Evolutionary conservation across 1,284 basidiomycete genomes (phyloP), one percentile per base, ranked within the genome.

Genomic region (Sanghuangporus baumii): DNA sequence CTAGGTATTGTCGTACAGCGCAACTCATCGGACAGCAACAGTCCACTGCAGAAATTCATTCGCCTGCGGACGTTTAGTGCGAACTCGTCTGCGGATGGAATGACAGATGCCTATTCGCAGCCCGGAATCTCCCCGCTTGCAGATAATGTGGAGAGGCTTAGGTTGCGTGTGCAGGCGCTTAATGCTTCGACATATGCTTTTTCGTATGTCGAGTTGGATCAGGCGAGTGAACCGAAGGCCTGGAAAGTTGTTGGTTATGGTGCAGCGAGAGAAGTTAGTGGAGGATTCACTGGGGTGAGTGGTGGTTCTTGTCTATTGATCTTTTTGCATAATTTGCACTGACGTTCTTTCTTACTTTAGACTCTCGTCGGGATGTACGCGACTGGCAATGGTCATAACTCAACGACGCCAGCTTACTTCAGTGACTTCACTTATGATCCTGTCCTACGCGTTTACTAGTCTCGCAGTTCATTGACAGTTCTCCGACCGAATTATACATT

Each of bases 321-420:
- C 14, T 26, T 23, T 11, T 18, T 4, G 12, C 6, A 18, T 5
- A 6, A 20, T 6, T 23, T 12, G 4, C 55, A 34, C n/a, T 55
- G 54, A 18, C 23, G 12, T 6, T 11, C 9, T 4, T 60, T 47
- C 8, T 55, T 54, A 11, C 38, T 46, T 2, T 16, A 63, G 64
- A 67, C 66, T 12, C 58, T 68, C 23, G 50, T 68, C 12, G 66
- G 66, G 9, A 66, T 67, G 63, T 67, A 64, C 60, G 67, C 66
- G 16, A 67, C 66, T 18, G 65, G 66, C 12, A 66, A 68, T 46
- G 66, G 65, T 7, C 55, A 41, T n/a, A 61, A 61, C 36, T 66
- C 65, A 37, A 54, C 40, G 23, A 54, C 61, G 12, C 57, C 65
- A 18, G 67, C 67, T 26, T 68, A 65, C 57, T 68, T 68, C 55